Conservation (phyloP, 805 yeast genomes). For the Candida incommunis region DNA sequence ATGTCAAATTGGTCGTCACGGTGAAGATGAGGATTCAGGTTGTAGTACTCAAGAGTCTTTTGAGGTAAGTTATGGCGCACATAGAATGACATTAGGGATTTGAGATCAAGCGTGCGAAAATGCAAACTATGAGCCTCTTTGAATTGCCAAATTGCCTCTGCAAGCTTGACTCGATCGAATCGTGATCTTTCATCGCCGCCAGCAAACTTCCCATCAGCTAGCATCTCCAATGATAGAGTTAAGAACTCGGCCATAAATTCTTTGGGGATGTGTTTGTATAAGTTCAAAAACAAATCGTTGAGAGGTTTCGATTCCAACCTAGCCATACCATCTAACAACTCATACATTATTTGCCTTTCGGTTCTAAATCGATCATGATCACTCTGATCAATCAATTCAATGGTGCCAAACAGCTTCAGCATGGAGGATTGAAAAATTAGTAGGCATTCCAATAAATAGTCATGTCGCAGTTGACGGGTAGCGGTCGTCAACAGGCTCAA, state of each 20-base stretch:
- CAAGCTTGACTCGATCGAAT: neutral
- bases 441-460: neutral
- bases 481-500: neutral
- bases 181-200: neutral
- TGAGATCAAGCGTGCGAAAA: neutral
- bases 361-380: neutral
- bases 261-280: neutral
- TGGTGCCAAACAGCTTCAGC: neutral
- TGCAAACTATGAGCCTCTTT: neutral
- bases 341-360: neutral
- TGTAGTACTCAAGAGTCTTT: neutral
- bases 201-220: neutral
- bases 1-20: conserved; percentile 35
- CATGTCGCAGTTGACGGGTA: neutral
- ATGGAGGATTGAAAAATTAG: neutral
- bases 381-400: neutral
- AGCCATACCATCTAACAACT: neutral
- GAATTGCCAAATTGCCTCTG: neutral
- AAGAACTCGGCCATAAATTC: neutral
- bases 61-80: neutral
- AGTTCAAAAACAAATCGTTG: neutral
- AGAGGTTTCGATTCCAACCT: neutral
- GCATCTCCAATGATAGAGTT: neutral
- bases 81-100: neutral
- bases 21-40: conserved; percentile 25